Conservation (phyloP, 768 basidiomycete genomes). For the Suillus subluteus region DNA sequence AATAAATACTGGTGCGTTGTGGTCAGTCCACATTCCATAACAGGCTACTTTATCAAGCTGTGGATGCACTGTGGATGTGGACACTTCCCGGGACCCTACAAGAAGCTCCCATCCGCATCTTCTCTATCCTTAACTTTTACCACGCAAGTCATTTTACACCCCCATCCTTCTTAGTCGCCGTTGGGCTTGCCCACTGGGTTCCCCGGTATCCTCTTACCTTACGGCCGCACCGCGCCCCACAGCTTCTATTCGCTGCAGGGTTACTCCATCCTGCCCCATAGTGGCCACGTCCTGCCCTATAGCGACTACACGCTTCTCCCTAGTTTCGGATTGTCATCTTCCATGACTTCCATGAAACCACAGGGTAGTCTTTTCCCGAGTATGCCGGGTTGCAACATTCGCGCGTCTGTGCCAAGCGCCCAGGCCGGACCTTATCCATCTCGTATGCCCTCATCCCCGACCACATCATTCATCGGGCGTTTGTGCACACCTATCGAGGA, state of each 20-base stretch:
- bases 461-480: neutral
- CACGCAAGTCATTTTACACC: no score
- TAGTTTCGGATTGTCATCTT: neutral
- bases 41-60: neutral
- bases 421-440: neutral
- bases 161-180: neutral
- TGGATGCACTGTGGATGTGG: neutral
- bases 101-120: neutral
- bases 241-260: neutral
- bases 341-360: neutral
- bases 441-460: neutral
- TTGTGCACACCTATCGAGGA: neutral
- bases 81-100: neutral
- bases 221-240: no score
- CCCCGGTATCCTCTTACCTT: no score
- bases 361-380: no score
- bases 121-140: neutral
- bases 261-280: no score
- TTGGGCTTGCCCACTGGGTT: no score
- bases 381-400: no score
- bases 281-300: no score
- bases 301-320: no score
- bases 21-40: constrained; percentile 4
- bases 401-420: neutral
- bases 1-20: constrained; percentile 21